phyloP scores from a whole-genome alignment of 352 stramenopile species.

The Phytophthora agathidicida region DNA sequence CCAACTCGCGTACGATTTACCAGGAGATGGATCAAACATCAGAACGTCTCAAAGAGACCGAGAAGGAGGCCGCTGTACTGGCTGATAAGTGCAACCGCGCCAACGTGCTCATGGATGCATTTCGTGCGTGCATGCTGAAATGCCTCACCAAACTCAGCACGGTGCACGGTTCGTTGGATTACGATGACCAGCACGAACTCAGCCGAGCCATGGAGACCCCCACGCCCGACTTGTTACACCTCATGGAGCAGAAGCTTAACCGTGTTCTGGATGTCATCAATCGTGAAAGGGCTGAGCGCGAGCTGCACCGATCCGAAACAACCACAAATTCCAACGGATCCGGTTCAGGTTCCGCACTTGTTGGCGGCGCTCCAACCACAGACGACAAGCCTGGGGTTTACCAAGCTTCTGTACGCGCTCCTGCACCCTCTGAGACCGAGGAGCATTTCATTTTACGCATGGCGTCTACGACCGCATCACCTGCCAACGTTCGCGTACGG shows the following conservation, averaged over 20 bases:
- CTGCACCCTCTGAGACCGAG: conserved; percentile 73
- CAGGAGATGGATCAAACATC: conserved; percentile 87
- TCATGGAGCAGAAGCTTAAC: conserved; percentile 86
- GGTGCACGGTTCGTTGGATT: conserved; percentile 74
- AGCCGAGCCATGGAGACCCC: conserved; percentile 71
- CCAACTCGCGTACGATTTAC: conserved; percentile 86
- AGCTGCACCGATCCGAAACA: conserved; percentile 76
- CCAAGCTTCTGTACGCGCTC: conserved; percentile 52
- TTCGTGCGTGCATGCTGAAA: conserved; percentile 85
- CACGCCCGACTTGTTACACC: conserved; percentile 72
- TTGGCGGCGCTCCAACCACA: conserved; percentile 26
- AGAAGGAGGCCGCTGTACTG: conserved; percentile 74
- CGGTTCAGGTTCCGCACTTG: conserved; percentile 24
- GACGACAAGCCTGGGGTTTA: conserved; percentile 35
- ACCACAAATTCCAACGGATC: conserved; percentile 30
- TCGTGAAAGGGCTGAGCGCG: conserved; percentile 78
- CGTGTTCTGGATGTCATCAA: conserved; percentile 86
- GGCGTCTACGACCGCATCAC: conserved; percentile 68
- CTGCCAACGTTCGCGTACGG: conserved; percentile 77
- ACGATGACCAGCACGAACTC: conserved; percentile 77
- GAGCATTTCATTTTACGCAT: conserved; percentile 87
- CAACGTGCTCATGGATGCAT: conserved; percentile 84
- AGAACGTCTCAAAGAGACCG: conserved; percentile 84
- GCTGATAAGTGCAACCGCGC: conserved; percentile 75
- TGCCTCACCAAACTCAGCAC: conserved; percentile 78